Conservation (phyloP, 176 grass and related monocot genomes). For the Oryza officinalis region DNA sequence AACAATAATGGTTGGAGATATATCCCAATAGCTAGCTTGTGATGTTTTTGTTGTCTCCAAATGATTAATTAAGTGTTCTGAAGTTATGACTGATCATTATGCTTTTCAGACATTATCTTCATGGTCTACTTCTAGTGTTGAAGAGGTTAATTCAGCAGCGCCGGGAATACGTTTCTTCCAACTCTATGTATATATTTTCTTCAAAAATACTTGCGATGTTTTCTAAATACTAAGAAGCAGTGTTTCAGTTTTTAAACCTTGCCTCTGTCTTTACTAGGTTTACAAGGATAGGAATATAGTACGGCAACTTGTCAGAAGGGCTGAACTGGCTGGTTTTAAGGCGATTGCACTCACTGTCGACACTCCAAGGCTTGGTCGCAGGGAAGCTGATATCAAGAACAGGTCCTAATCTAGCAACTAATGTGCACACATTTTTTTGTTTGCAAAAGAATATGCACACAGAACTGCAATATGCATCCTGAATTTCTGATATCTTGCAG, state of each 20-base stretch:
- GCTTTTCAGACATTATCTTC: slow-evolving; percentile 78
- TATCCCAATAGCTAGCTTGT: background rate
- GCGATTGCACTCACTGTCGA: slow-evolving; percentile 91
- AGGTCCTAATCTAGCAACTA: slow-evolving; percentile 41
- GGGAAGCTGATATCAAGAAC: slow-evolving; percentile 97
- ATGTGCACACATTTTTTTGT: no score
- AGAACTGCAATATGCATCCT: background rate
- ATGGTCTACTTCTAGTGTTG: slow-evolving; percentile 83
- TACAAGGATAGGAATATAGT: slow-evolving; percentile 93
- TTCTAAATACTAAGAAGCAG: background rate
- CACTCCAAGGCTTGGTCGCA: slow-evolving; percentile 78
- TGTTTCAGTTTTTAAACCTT: slow-evolving; percentile 10
- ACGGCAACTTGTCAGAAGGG: slow-evolving; percentile 69
- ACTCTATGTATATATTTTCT: slow-evolving; percentile 66
- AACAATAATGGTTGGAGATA: slow-evolving; percentile 83
- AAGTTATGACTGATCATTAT: background rate
- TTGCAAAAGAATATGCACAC: background rate
- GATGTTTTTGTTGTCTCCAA: background rate
- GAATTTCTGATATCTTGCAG: slow-evolving; percentile 36
- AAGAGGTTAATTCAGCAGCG: slow-evolving; percentile 90
- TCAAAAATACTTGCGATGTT: background rate
- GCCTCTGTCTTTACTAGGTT: slow-evolving; percentile 46
- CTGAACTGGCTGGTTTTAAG: slow-evolving; percentile 91
- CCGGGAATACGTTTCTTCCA: slow-evolving; percentile 94
- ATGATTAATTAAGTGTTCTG: slow-evolving; percentile 15